Evolutionary conservation across 169 alveolate genomes (phyloP), one percentile per base, ranked within the genome.

Genomic region (Eimeria brunetti): DNA sequence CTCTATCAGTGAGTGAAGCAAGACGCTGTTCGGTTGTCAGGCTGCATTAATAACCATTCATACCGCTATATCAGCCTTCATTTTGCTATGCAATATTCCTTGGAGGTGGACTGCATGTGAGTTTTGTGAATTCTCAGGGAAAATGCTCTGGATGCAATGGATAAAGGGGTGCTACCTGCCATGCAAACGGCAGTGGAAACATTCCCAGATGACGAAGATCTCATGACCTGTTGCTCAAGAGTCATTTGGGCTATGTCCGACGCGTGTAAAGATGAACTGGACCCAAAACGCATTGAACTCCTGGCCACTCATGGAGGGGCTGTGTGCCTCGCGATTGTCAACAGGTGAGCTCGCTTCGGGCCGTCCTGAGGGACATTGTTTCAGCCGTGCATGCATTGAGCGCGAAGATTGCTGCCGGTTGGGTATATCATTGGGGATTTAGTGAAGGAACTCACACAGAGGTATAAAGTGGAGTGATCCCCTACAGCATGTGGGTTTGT

Each of bases 141-240:
- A 89, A 98, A 98, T 89, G 98, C 99, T 67, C 96, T 92, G 89
- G 99, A 98, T 64, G 99, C 99, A 30, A 94, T 98, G 96, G 97
- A 98, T 12, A 94, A 98, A 49, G 98, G 98, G 69, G 99, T 98
- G 5, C 95, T 98, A 67, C 97, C 97, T 51, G 96, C 98, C 44
- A 97, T 98, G 93, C 97, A 97, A 64, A 98, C 97, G 81, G 99
- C 99, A 51, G 97, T 98, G 67, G 95, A 95, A 44, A 98, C 98
- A 95, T 98, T 98, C 91, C 97, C 98, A 51, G 99, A 98, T 83
- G 99, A 98, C 94, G 99, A 98, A 86, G 99, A 98, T 83, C 95
- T 98, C 91, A 96, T 97, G 75, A 95, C 94, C 60, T 97, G 98
- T 62, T 95, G 98, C 56, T 95, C 98, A 46, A 96, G 97, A 91